Evolutionary conservation across 2,329 filamentous ascomycete genomes (phyloP).

Genomic region (Raffaelea ambrosiae): DNA sequence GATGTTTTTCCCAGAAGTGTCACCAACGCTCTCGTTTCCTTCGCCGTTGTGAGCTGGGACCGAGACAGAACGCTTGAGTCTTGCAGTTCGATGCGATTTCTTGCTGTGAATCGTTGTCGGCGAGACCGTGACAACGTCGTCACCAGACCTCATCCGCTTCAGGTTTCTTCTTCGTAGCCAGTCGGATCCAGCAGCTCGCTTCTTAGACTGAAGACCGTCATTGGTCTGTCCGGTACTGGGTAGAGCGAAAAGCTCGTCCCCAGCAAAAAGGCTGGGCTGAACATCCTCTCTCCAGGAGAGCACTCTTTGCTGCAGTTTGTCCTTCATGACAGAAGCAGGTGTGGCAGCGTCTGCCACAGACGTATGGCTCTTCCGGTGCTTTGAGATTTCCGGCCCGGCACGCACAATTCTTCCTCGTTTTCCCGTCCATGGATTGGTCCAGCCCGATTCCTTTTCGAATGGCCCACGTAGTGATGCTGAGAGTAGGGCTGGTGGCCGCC

Average conservation of each 20-base stretch:
- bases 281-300: neutral
- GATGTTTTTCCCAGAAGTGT: too few species aligned
- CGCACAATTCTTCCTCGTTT: slow-evolving; percentile 4
- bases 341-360: too few species aligned
- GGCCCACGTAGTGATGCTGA: slow-evolving; percentile 56
- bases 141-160: slow-evolving; percentile 6
- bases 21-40: neutral
- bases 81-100: neutral
- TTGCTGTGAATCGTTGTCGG: slow-evolving; percentile 4
- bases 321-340: neutral
- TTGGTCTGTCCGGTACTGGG: neutral
- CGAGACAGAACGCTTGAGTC: neutral
- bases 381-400: too few species aligned
- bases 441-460: slow-evolving; percentile 41
- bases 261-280: neutral
- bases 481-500: slow-evolving; percentile 45
- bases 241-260: neutral
- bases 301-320: neutral
- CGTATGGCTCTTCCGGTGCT: too few species aligned
- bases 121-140: neutral
- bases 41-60: neutral
- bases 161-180: slow-evolving; percentile 10
- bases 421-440: slow-evolving; percentile 45
- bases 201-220: neutral
- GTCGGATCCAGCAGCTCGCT: slow-evolving; percentile 1